Conservation (phyloP, 257 asterid species). For the Scutellaria baicalensis region DNA sequence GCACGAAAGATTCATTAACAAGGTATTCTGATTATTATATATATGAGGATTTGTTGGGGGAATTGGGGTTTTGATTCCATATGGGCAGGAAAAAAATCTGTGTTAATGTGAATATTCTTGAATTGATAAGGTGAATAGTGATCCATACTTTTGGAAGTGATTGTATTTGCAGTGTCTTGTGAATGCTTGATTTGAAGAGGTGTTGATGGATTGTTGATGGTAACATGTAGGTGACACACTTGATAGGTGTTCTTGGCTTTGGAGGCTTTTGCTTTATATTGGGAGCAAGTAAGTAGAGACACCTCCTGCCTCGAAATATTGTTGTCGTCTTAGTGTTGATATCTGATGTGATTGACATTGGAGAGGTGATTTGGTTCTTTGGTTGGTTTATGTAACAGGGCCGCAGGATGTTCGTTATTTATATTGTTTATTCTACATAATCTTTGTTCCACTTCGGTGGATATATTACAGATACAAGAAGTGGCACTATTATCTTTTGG, state of each 20-base stretch:
- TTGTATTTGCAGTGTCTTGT: not conserved
- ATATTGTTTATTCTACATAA: conserved; percentile 75
- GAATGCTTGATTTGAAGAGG: conserved; percentile 3
- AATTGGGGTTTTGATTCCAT: not conserved
- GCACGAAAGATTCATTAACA: conserved; percentile 84
- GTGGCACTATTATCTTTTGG: conserved; percentile 99
- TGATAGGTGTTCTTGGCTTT: conserved; percentile 91
- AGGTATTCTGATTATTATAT: conserved; percentile 31
- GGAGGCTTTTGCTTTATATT: conserved; percentile 91
- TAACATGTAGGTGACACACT: conserved; percentile 65
- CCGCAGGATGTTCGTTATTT: conserved; percentile 87
- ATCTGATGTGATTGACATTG: not conserved
- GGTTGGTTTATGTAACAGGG: conserved; percentile 48
- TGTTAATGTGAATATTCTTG: not conserved
- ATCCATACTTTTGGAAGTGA: not conserved
- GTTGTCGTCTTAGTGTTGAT: not conserved
- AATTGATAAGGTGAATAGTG: not conserved
- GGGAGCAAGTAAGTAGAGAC: conserved; percentile 83
- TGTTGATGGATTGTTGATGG: not conserved
- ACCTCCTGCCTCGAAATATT: not conserved
- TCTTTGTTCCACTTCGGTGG: conserved; percentile 98
- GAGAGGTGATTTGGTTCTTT: conserved; percentile 9
- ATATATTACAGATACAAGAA: conserved; percentile 93
- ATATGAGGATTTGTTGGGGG: not conserved
- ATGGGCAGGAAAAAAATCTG: not conserved